These are phyloP conservation scores for Pseudocercospora pini-densiflorae DNA, from an alignment of 2,329 filamentous ascomycete genomes.

Conservation along the genomic window DNA sequence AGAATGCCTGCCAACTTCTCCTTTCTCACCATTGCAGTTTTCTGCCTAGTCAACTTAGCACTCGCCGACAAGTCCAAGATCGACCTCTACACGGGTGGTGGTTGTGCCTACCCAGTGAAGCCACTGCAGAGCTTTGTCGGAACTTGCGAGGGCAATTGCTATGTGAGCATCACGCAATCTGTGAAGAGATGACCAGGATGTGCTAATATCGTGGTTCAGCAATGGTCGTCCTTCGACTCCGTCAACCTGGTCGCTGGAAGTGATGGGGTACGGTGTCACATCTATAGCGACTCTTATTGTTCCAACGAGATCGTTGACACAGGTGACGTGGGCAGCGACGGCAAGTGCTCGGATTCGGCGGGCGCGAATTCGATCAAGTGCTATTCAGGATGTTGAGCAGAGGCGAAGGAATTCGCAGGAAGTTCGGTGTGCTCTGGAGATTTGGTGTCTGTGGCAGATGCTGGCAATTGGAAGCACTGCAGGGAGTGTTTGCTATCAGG, in stretches of 20 bases:
- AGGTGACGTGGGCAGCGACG: neutral
- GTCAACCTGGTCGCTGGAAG: neutral
- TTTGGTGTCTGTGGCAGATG: neutral
- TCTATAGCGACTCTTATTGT: neutral
- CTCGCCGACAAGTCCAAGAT: neutral
- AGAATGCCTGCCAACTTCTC: neutral
- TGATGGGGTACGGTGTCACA: neutral
- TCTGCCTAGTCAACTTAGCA: neutral
- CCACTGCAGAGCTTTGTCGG: neutral
- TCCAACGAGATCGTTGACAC: neutral
- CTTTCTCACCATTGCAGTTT: neutral
- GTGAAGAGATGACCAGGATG: neutral
- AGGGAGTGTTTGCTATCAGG: neutral
- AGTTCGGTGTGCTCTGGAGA: neutral
- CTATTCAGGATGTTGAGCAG: neutral
- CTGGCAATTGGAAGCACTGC: too few relatives aligned
- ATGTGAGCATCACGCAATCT: neutral
- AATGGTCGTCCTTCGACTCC: neutral
- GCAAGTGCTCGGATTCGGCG: neutral
- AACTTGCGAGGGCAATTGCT: neutral
- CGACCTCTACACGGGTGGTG: neutral
- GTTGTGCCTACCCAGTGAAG: neutral
- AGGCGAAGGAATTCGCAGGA: neutral
- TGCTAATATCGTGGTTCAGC: neutral
- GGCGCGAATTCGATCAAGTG: neutral